Percentiles rank a stretch among this genome's conserved stretches.
phyloP scores from a whole-genome alignment of 352 stramenopile species.

The Phytophthora litchii region DNA sequence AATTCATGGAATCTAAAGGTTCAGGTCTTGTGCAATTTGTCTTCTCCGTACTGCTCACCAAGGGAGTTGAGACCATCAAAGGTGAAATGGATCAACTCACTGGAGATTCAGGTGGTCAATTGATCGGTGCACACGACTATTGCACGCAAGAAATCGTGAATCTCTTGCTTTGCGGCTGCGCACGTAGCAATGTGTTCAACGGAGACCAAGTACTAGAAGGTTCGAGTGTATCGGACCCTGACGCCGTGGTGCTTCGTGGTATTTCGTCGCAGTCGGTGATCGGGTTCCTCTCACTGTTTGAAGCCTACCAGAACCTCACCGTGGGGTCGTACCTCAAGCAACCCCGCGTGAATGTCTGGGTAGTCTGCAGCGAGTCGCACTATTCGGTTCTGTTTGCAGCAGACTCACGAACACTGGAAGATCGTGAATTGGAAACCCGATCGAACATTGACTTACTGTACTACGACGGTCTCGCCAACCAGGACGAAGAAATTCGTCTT shows the following conservation, averaged over 20 bases:
- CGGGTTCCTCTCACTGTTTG: conserved; percentile 92
- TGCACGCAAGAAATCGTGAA: conserved; percentile 97
- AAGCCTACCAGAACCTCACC: conserved; percentile 90
- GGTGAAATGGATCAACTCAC: conserved; percentile 88
- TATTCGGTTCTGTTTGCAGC: conserved; percentile 90
- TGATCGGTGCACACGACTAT: conserved; percentile 90
- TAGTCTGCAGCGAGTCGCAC: conserved; percentile 93
- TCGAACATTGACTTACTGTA: conserved; percentile 82
- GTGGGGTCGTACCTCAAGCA: conserved; percentile 85
- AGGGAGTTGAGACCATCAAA: conserved; percentile 56
- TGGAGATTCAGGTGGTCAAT: conserved; percentile 49
- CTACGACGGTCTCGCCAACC: conserved; percentile 88
- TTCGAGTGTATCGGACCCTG: conserved; percentile 60
- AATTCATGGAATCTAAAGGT: conserved; percentile 62
- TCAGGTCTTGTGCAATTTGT: conserved; percentile 81
- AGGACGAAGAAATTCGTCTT: conserved; percentile 86
- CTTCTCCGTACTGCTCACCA: conserved; percentile 67
- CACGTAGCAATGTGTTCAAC: conserved; percentile 95
- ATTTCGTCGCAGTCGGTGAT: conserved; percentile 58
- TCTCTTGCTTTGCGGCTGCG: conserved; percentile 92
- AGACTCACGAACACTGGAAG: conserved; percentile 24
- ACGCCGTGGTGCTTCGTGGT: conserved; percentile 70
- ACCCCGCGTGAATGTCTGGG: conserved; percentile 83
- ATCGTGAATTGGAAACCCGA: conserved; percentile 42
- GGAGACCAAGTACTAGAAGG: conserved; percentile 79